A percentile compares a stretch with the other conserved stretches of the same genome.
These are phyloP conservation scores for Exophiala viscosa DNA, from an alignment of 2,329 filamentous ascomycete species.

Conservation along the genomic window DNA sequence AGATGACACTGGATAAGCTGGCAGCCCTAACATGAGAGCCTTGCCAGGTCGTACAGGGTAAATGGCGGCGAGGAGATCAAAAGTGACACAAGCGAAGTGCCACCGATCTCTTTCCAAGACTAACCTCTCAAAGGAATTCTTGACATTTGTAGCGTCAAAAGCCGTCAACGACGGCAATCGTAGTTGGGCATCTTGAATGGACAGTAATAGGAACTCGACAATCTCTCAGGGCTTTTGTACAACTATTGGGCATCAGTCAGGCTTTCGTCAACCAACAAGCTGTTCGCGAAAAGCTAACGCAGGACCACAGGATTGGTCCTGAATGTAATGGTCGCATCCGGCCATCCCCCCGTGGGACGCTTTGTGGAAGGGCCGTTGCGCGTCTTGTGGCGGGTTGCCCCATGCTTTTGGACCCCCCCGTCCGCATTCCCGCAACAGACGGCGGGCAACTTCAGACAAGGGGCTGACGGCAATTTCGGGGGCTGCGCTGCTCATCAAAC, in stretches of 20 bases:
- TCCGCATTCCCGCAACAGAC: conserved; percentile 9
- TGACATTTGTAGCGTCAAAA: too few relatives aligned
- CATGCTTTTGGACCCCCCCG: conserved; percentile 1
- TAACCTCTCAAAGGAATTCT: background rate
- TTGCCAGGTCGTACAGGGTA: conserved; percentile 4
- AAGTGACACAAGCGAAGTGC: conserved; percentile 2
- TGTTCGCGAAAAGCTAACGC: background rate
- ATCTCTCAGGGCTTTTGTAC: too few relatives aligned
- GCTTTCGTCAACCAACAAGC: background rate
- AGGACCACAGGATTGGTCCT: conserved; percentile 1
- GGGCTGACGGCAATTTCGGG: background rate
- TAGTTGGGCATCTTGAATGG: too few relatives aligned
- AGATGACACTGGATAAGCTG: background rate
- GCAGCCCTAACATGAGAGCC: background rate
- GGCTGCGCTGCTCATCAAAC: background rate
- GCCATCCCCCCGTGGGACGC: conserved; percentile 6
- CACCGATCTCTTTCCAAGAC: background rate
- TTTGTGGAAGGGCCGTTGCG: conserved; percentile 5
- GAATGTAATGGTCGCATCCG: conserved; percentile 5
- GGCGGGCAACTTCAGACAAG: conserved; percentile 1
- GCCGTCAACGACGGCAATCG: too few relatives aligned
- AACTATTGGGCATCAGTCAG: background rate
- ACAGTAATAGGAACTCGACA: too few relatives aligned
- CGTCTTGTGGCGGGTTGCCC: conserved; percentile 3
- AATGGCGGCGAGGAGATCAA: conserved; percentile 9